These are phyloP conservation scores for Fusarium tanahbumbuense DNA, from an alignment of 2,329 filamentous ascomycete species.

Conservation along the genomic window DNA sequence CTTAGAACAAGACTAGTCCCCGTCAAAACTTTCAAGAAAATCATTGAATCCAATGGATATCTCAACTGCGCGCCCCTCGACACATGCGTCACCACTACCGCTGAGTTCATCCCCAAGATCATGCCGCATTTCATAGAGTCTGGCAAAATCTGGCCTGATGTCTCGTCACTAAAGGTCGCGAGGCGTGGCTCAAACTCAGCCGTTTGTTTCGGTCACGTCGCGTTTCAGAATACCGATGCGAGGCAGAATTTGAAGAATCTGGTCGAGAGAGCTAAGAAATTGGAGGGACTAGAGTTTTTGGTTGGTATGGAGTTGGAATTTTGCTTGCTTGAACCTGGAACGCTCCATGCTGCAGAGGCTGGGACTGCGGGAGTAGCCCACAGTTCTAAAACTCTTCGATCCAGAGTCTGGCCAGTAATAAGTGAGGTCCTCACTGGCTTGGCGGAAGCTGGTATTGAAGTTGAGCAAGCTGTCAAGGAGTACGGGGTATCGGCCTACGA, in stretches of 20 bases:
- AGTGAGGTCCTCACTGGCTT: background rate
- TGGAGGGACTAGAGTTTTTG: background rate
- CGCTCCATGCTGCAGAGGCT: background rate
- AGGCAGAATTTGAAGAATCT: background rate
- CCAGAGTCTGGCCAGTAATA: background rate
- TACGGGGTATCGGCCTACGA: slow-evolving; percentile 14
- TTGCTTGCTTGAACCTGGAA: slow-evolving; percentile 1
- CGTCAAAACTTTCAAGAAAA: background rate
- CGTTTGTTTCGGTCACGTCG: background rate
- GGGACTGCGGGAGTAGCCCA: background rate
- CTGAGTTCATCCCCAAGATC: background rate
- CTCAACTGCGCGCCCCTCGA: slow-evolving; percentile 9
- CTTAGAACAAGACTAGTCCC: background rate
- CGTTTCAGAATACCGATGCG: slow-evolving; percentile 3
- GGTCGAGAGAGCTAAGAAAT: background rate
- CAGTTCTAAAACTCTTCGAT: background rate
- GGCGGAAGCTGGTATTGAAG: background rate
- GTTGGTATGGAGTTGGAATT: slow-evolving; percentile 21
- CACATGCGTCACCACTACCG: slow-evolving; percentile 6
- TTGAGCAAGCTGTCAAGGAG: slow-evolving; percentile 14
- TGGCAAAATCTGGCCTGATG: slow-evolving; percentile 5
- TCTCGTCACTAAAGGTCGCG: background rate
- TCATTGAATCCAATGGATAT: background rate
- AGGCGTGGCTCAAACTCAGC: background rate
- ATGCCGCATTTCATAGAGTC: background rate